Conservation (phyloP, 352 stramenopile species). For the Phytophthora sansomeana region DNA sequence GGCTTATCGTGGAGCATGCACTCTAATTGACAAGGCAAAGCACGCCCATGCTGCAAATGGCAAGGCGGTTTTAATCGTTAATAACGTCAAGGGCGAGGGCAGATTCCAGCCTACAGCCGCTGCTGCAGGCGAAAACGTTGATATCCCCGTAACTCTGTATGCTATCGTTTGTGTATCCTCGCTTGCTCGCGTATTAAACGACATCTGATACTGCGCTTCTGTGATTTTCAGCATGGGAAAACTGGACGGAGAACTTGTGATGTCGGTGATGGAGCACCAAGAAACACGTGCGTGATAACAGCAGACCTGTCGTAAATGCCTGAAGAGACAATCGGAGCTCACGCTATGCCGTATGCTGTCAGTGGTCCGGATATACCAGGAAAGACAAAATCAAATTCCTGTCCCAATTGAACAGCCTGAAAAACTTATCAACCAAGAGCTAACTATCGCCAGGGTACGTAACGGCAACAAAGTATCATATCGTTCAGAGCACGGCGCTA, state of each 20-base stretch:
- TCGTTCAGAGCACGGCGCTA: not conserved
- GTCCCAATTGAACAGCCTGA: slow-evolving; percentile 30
- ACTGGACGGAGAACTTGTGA: slow-evolving; percentile 66
- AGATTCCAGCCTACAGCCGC: slow-evolving; percentile 55
- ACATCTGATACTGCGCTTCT: not conserved
- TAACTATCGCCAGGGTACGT: slow-evolving; percentile 42
- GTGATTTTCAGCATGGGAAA: slow-evolving; percentile 56
- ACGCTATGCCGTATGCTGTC: not conserved
- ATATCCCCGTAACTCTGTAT: slow-evolving; percentile 69
- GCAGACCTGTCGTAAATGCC: not conserved
- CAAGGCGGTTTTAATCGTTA: slow-evolving; percentile 59
- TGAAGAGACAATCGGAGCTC: not conserved
- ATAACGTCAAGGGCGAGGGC: slow-evolving; percentile 69
- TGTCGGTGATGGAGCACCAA: slow-evolving; percentile 70
- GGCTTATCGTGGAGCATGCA: slow-evolving; percentile 63
- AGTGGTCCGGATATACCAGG: slow-evolving; percentile 41
- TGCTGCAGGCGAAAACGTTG: slow-evolving; percentile 36
- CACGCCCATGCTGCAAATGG: slow-evolving; percentile 42
- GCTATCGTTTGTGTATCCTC: not conserved
- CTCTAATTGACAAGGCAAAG: slow-evolving; percentile 75
- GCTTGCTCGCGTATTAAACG: not conserved
- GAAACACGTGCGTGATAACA: slow-evolving; percentile 34
- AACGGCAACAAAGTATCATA: not conserved
- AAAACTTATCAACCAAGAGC: slow-evolving; percentile 58
- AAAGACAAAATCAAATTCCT: slow-evolving; percentile 41